These are phyloP conservation scores for Taiwanofungus camphoratus DNA, from an alignment of 1,284 basidiomycete species.

Conservation along the genomic window DNA sequence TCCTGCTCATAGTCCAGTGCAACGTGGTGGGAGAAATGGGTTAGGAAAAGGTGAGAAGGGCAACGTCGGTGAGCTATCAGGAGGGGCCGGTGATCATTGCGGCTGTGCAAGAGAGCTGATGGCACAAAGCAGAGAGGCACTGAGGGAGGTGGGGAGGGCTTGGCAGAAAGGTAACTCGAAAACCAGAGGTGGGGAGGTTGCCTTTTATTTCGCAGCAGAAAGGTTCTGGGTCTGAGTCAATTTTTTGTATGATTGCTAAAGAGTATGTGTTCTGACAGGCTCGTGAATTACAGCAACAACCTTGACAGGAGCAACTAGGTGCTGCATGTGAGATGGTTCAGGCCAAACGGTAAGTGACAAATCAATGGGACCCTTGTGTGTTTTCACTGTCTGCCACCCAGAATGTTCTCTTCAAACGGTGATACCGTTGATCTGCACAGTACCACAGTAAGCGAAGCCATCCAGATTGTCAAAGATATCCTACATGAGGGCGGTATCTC, in stretches of 20 bases:
- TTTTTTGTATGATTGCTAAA: not conserved
- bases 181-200: constrained; percentile 63
- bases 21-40: constrained; percentile 34
- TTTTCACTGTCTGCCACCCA: constrained; percentile 11
- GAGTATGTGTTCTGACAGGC: constrained; percentile 43
- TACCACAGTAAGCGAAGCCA: constrained; percentile 57
- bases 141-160: constrained; percentile 58
- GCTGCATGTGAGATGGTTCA: constrained; percentile 56
- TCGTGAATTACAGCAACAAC: constrained; percentile 53
- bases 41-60: constrained; percentile 33
- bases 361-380: not conserved
- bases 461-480: constrained; percentile 56
- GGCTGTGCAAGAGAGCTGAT: constrained; percentile 41
- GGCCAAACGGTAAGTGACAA: constrained; percentile 43
- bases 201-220: constrained; percentile 65
- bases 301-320: constrained; percentile 48
- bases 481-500: constrained; percentile 39
- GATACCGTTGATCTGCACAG: constrained; percentile 67
- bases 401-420: constrained; percentile 34
- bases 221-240: constrained; percentile 35
- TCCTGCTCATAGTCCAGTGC: constrained; percentile 60
- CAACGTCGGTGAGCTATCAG: constrained; percentile 38
- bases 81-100: constrained; percentile 19
- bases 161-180: constrained; percentile 56
- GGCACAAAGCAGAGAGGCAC: constrained; percentile 46